Conservation (phyloP, 2,329 filamentous ascomycete species). For the Salinomyces thailandicus region DNA sequence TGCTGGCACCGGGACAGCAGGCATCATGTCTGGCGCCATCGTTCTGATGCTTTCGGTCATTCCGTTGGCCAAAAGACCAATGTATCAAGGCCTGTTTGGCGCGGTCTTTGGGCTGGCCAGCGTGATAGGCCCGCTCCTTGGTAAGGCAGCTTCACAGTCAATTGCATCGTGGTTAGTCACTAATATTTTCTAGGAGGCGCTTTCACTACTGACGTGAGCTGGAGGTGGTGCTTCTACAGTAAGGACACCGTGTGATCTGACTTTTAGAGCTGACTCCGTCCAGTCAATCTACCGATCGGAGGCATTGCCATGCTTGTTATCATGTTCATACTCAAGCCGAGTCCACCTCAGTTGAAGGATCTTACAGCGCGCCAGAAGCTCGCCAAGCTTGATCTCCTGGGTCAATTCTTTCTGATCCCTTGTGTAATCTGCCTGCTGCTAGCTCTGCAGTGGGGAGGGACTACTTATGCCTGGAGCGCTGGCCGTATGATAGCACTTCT, state of each 20-base stretch:
- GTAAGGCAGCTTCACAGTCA: background rate
- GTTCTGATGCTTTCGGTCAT: constrained; percentile 37
- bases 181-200: constrained; percentile 24
- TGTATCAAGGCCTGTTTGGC: constrained; percentile 29
- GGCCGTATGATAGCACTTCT: constrained; percentile 36
- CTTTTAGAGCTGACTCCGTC: constrained; percentile 12
- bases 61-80: constrained; percentile 31
- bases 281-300: constrained; percentile 38
- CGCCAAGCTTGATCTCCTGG: constrained; percentile 36
- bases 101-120: constrained; percentile 29
- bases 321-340: constrained; percentile 31
- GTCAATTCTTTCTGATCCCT: constrained; percentile 30
- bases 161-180: background rate
- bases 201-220: constrained; percentile 32
- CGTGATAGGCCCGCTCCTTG: constrained; percentile 35
- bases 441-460: constrained; percentile 41
- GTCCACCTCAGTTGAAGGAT: constrained; percentile 11
- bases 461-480: constrained; percentile 31
- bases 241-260: no score
- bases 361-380: constrained; percentile 28
- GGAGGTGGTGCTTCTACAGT: constrained; percentile 25
- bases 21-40: constrained; percentile 24
- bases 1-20: constrained; percentile 31
- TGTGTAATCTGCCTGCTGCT: constrained; percentile 35
- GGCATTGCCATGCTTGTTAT: constrained; percentile 30